A percentile compares a stretch with the other conserved stretches of the same genome.
Conservation (phyloP, 495 filamentous ascomycete species). For the Rhypophila decipiens region DNA sequence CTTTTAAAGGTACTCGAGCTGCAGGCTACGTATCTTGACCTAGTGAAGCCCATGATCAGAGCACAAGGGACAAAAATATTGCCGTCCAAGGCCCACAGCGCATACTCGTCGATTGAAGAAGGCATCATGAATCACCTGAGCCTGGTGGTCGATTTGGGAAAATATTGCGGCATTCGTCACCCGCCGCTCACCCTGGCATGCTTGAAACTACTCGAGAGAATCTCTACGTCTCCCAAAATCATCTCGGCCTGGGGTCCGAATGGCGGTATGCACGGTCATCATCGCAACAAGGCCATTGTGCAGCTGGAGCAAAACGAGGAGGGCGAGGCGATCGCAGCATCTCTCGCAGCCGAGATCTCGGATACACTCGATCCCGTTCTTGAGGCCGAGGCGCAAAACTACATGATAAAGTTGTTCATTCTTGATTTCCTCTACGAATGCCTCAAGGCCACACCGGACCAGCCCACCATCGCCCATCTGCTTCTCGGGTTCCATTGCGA, state of each 20-base stretch:
- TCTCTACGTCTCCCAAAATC: slow-evolving; percentile 74
- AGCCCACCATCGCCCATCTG: slow-evolving; percentile 80
- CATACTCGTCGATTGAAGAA: slow-evolving; percentile 83
- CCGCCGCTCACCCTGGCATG: slow-evolving; percentile 68
- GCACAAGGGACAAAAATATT: slow-evolving; percentile 21
- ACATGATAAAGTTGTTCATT: slow-evolving; percentile 69
- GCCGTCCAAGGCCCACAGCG: slow-evolving; percentile 56
- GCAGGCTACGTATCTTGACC: slow-evolving; percentile 84
- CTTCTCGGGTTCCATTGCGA: slow-evolving; percentile 81
- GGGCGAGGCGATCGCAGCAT: slow-evolving; percentile 59
- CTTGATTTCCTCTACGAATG: slow-evolving; percentile 77
- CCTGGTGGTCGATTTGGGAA: slow-evolving; percentile 69
- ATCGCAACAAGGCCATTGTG: slow-evolving; percentile 72
- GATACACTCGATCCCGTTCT: slow-evolving; percentile 56
- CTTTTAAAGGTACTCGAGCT: slow-evolving; percentile 74
- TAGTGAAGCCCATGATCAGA: slow-evolving; percentile 72
- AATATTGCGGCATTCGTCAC: slow-evolving; percentile 77
- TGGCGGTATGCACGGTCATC: slow-evolving; percentile 45
- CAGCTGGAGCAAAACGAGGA: slow-evolving; percentile 67
- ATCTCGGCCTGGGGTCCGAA: slow-evolving; percentile 48
- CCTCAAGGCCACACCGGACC: slow-evolving; percentile 59
- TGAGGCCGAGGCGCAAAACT: slow-evolving; percentile 57
- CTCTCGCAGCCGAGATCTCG: slow-evolving; percentile 59
- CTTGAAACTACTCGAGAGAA: slow-evolving; percentile 72
- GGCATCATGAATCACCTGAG: slow-evolving; percentile 73